Evolutionary conservation across 768 basidiomycete genomes (phyloP).

Genomic region (Gloeophyllum trabeum): DNA sequence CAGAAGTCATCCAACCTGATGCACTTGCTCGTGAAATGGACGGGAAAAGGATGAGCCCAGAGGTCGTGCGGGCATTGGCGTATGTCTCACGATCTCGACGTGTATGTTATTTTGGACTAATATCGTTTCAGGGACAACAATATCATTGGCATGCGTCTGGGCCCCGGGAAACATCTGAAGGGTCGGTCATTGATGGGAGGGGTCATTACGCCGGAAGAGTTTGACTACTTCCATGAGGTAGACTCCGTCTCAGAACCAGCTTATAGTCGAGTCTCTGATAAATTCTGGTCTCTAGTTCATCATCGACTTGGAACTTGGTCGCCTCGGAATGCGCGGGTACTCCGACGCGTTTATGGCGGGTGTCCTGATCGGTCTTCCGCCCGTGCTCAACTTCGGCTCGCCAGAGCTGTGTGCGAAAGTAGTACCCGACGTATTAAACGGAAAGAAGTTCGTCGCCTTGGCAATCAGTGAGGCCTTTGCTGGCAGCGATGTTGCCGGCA

Average conservation of each 20-base stretch:
- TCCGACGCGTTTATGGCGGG: conserved; percentile 80
- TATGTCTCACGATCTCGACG: conserved; percentile 13
- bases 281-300: conserved; percentile 39
- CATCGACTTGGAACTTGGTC: conserved; percentile 70
- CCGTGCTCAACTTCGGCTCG: conserved; percentile 80
- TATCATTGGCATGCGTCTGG: conserved; percentile 82
- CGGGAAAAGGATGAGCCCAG: conserved; percentile 78
- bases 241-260: conserved; percentile 1
- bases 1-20: conserved; percentile 65
- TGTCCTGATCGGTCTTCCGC: conserved; percentile 77
- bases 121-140: conserved; percentile 48
- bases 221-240: conserved; percentile 92
- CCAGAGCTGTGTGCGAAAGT: conserved; percentile 60
- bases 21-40: conserved; percentile 72
- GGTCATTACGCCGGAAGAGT: conserved; percentile 71
- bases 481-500: conserved; percentile 72
- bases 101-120: not conserved
- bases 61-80: conserved; percentile 75
- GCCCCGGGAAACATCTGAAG: conserved; percentile 81
- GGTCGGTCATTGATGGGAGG: conserved; percentile 71
- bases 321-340: conserved; percentile 78
- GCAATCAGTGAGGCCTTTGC: conserved; percentile 95
- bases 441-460: conserved; percentile 78
- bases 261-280: not conserved
- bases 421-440: conserved; percentile 63